These are phyloP conservation scores for Echinosophora koreensis DNA, from an alignment of 306 rosid genomes.

Conservation along the genomic window DNA sequence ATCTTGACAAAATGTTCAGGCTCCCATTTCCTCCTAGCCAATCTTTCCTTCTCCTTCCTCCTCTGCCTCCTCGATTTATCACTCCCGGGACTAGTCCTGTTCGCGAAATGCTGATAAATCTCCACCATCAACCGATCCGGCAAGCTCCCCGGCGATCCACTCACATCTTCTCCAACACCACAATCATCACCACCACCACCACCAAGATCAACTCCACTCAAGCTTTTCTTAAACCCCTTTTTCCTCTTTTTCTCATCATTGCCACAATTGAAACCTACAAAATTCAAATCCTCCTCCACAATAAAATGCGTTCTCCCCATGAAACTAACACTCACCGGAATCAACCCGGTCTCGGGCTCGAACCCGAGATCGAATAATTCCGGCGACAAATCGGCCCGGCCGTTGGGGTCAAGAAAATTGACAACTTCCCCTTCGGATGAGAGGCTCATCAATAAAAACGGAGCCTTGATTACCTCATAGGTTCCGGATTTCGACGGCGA, in stretches of 20 bases:
- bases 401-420: slow-evolving; percentile 70
- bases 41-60: slow-evolving; percentile 76
- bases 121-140: slow-evolving; percentile 79
- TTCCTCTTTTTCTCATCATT: slow-evolving; percentile 42
- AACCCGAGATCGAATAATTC: slow-evolving; percentile 37
- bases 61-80: slow-evolving; percentile 85
- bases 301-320: slow-evolving; percentile 84
- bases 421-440: slow-evolving; percentile 70
- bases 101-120: slow-evolving; percentile 91
- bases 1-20: slow-evolving; percentile 95
- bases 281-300: slow-evolving; percentile 73
- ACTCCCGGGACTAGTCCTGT: slow-evolving; percentile 76
- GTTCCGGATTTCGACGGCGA: slow-evolving; percentile 67
- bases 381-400: slow-evolving; percentile 53
- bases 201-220: slow-evolving; percentile 47
- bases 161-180: slow-evolving; percentile 53
- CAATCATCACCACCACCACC: slow-evolving; percentile 54
- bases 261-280: slow-evolving; percentile 39
- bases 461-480: slow-evolving; percentile 69
- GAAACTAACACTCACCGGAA: slow-evolving; percentile 71
- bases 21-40: slow-evolving; percentile 81
- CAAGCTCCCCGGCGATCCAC: slow-evolving; percentile 79
- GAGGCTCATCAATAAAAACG: slow-evolving; percentile 70
- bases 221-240: slow-evolving; percentile 53
- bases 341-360: slow-evolving; percentile 54